A percentile compares a stretch with the other conserved stretches of the same genome.
phyloP scores from a whole-genome alignment of 2,329 filamentous ascomycete genomes.

The Hypoxylon sp. region DNA sequence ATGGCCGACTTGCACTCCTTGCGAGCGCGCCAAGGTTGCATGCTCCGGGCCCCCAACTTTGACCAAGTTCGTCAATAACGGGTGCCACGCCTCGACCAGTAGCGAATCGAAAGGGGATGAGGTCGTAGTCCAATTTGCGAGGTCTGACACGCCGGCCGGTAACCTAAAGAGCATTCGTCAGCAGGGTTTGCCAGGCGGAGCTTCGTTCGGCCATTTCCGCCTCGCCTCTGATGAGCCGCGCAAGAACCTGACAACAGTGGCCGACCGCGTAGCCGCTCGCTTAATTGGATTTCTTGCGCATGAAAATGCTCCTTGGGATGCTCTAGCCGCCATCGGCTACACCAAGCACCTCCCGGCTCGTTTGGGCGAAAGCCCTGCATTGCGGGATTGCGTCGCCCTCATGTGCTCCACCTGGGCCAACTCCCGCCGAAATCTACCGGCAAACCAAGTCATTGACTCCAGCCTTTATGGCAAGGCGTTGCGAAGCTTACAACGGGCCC shows the following conservation, averaged over 20 bases:
- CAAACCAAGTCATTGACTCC: slow-evolving; percentile 25
- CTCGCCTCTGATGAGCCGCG: slow-evolving; percentile 25
- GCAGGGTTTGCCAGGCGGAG: slow-evolving; percentile 27
- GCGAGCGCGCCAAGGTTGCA: slow-evolving; percentile 22
- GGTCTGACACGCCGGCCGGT: background rate
- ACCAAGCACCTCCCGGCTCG: slow-evolving; percentile 31
- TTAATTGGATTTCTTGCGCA: slow-evolving; percentile 31
- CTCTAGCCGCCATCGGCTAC: slow-evolving; percentile 22
- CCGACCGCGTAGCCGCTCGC: slow-evolving; percentile 37
- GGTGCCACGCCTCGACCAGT: background rate
- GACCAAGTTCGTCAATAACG: slow-evolving; percentile 37
- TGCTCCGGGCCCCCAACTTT: slow-evolving; percentile 36
- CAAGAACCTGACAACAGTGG: slow-evolving; percentile 29
- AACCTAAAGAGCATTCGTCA: slow-evolving; percentile 30
- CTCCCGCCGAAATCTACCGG: slow-evolving; percentile 22
- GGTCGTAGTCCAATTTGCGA: background rate
- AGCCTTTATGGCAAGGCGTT: slow-evolving; percentile 38
- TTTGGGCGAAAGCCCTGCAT: slow-evolving; percentile 33
- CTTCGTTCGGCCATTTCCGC: slow-evolving; percentile 33
- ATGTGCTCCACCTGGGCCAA: slow-evolving; percentile 37
- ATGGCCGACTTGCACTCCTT: slow-evolving; percentile 42
- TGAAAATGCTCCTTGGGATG: slow-evolving; percentile 34
- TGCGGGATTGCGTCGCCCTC: slow-evolving; percentile 37
- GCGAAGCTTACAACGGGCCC: slow-evolving; percentile 33
- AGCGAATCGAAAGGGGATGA: slow-evolving; percentile 1